Base-by-base conservation (phyloP, 805 yeast species). In the Wickerhamiella brachini region DNA sequence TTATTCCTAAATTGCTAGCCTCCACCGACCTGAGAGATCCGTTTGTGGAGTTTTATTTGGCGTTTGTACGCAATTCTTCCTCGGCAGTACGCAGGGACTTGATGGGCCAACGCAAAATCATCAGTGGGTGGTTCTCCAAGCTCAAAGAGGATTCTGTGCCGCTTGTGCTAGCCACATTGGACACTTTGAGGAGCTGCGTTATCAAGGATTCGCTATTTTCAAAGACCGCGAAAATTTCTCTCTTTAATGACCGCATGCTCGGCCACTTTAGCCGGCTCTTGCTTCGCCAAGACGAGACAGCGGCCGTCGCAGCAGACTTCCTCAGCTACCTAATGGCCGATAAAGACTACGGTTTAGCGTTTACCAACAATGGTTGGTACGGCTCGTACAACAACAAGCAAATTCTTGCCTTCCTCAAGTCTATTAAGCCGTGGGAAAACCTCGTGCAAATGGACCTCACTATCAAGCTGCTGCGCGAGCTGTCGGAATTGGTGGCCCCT, bases 351-450 rank as follows among this genome's bases (percentile, higher is more conserved):
- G 72, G 73, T 1, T 56, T 69, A 8, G 54, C 54, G 20, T 67
- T 64, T 44, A 53, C 55, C 7, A 67, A 64, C 39, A 53, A 50
- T 15, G 67, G 62, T 3, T 68, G 70, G 68, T 60, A 57, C 45
- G 45, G 49, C 13, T 53, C 50, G 12, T 69, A 83, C 31, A 76
- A 83, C 60, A 88, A 90, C 64, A 81, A 80, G 61, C 68, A 83
- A 26, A 65, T 86, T 3, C 80, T 78, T 58, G 74, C 80, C 2
- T 65, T 85, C 5, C 62, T 88, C 21, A 78, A 79, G 7, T 68
- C 72, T 29, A 70, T 89, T 59, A 85, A 83, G 58, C 95, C 96
- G 0, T 81, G 94, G 85, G 88, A 84, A 55, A 82, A 84, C 54
- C 75, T 73, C 18, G 53, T 67, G 24, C 95, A 87, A 58, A 68